phyloP scores from a whole-genome alignment of 257 asterid genomes.

The Salvia miltiorrhiza region DNA sequence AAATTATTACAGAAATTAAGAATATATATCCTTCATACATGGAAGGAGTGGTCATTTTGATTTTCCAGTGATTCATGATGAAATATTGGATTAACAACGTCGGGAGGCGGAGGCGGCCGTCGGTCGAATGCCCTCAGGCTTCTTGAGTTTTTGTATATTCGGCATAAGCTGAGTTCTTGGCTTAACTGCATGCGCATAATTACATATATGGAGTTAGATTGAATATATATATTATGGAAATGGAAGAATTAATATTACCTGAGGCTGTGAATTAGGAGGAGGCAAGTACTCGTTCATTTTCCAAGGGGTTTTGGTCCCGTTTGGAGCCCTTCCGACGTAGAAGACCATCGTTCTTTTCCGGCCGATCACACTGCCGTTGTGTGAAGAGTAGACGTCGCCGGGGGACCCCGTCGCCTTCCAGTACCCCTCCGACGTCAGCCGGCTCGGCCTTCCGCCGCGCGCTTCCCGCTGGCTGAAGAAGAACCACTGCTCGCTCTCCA shows the following conservation, averaged over 20 bases:
- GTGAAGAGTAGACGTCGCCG: constrained; percentile 43
- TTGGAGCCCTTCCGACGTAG: constrained; percentile 54
- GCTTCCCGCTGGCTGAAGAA: constrained; percentile 56
- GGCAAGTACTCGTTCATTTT: constrained; percentile 63
- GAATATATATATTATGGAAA: too few species aligned
- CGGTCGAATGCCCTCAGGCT: constrained; percentile 48
- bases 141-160: constrained; percentile 48
- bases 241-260: not conserved
- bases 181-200: constrained; percentile 23
- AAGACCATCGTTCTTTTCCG: constrained; percentile 58
- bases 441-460: constrained; percentile 51
- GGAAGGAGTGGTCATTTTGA: too few species aligned
- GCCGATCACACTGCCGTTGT: constrained; percentile 34
- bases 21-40: too few species aligned
- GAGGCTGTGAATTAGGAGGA: constrained; percentile 20
- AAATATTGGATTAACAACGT: too few species aligned
- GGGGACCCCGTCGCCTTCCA: constrained; percentile 78
- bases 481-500: constrained; percentile 40
- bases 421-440: constrained; percentile 52
- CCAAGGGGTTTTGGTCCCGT: constrained; percentile 54
- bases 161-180: constrained; percentile 50
- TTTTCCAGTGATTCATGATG: too few species aligned
- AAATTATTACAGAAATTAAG: too few species aligned
- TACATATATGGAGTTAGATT: too few species aligned
- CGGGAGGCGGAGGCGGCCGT: constrained; percentile 26